Evolutionary conservation across 306 rosid genomes (phyloP).

Genomic region (Lupinus albus): DNA sequence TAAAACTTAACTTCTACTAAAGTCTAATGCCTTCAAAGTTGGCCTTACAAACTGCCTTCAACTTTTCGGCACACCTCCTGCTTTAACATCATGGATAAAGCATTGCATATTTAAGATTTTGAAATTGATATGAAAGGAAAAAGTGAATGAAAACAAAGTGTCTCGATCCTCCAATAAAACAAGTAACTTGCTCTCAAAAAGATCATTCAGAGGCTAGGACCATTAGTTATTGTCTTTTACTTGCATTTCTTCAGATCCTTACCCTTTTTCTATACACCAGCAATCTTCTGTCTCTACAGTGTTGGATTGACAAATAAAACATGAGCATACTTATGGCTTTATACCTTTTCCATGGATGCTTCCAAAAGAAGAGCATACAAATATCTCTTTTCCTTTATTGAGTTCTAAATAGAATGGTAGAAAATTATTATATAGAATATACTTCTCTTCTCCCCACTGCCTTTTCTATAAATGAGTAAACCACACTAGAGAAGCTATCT

Average conservation of each 20-base stretch:
- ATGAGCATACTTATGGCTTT: not conserved
- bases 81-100: too few species aligned
- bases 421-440: too few species aligned
- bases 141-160: not conserved
- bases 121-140: slow-evolving; percentile 1
- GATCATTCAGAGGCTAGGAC: not conserved
- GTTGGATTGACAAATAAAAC: not conserved
- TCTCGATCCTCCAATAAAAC: not conserved
- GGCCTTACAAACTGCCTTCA: too few species aligned
- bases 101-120: not conserved
- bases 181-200: slow-evolving; percentile 1
- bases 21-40: too few species aligned
- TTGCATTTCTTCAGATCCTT: slow-evolving; percentile 15
- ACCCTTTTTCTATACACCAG: not conserved
- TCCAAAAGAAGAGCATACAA: slow-evolving; percentile 21
- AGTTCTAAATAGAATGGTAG: not conserved
- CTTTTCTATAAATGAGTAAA: slow-evolving; percentile 2
- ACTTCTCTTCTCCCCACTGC: not conserved
- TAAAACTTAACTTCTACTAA: too few species aligned
- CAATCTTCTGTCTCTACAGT: slow-evolving; percentile 4
- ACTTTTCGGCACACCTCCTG: too few species aligned
- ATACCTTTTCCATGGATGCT: slow-evolving; percentile 8
- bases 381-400: too few species aligned
- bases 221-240: not conserved
- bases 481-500: not conserved